Percentiles rank a stretch among this genome's conserved stretches.
Evolutionary conservation across 23 red algal genomes (phyloP).

Genomic region (Gracilaria caudata): DNA sequence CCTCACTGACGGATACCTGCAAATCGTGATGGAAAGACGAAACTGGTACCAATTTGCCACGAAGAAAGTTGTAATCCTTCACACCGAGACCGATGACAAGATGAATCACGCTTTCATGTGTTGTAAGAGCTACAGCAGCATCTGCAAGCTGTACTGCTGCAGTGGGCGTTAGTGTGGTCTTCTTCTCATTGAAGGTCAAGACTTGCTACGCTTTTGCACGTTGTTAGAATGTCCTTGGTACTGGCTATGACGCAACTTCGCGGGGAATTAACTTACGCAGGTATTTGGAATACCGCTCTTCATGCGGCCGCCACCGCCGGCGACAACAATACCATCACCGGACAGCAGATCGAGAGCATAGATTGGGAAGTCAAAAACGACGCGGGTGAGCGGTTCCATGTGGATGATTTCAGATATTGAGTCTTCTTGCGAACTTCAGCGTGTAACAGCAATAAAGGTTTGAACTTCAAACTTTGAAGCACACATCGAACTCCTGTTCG

Average conservation of each 20-base stretch:
- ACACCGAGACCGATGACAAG: constrained; percentile 48
- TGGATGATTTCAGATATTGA: background rate
- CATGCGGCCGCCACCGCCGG: constrained; percentile 66
- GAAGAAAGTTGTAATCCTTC: constrained; percentile 20
- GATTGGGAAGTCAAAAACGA: constrained; percentile 44
- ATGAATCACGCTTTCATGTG: constrained; percentile 37
- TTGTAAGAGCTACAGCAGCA: constrained; percentile 52
- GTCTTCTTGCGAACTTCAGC: background rate
- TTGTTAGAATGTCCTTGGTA: background rate
- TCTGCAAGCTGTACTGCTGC: constrained; percentile 36
- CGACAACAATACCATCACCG: constrained; percentile 20
- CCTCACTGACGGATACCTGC: constrained; percentile 37
- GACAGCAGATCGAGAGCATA: constrained; percentile 28
- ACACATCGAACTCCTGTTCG: constrained; percentile 6
- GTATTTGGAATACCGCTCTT: constrained; percentile 69
- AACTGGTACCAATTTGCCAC: constrained; percentile 12
- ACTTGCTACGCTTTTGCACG: constrained; percentile 22
- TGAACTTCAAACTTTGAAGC: no score
- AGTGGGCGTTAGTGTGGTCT: background rate
- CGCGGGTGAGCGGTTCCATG: constrained; percentile 66
- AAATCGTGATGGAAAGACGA: constrained; percentile 63
- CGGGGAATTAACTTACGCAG: constrained; percentile 31
- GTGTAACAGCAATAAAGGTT: background rate
- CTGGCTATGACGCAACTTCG: background rate
- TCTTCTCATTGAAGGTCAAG: constrained; percentile 28